Conservation (phyloP, 2,329 filamentous ascomycete species). For the Chaetomiaceae sp. region DNA sequence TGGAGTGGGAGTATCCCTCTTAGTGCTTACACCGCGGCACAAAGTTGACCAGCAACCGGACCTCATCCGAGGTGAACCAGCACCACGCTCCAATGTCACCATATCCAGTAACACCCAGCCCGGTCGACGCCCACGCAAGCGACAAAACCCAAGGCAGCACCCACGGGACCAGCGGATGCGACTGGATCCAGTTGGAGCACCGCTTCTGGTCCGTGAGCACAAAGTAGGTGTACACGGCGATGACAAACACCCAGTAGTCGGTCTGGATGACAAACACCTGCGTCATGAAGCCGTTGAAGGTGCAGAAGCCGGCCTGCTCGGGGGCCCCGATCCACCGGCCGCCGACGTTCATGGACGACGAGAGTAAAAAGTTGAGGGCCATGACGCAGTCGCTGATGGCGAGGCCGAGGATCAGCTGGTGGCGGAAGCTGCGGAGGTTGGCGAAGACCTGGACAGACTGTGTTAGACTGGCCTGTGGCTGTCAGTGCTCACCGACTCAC, state of each 20-base stretch:
- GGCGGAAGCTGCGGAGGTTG: slow-evolving; percentile 35
- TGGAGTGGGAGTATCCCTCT: not conserved
- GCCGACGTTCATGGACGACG: slow-evolving; percentile 34
- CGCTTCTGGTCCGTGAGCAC: slow-evolving; percentile 37
- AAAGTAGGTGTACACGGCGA: slow-evolving; percentile 39
- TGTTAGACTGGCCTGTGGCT: not conserved
- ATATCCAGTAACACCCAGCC: slow-evolving; percentile 31
- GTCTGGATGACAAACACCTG: slow-evolving; percentile 42
- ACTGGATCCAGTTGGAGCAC: slow-evolving; percentile 35
- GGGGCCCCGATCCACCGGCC: slow-evolving; percentile 31
- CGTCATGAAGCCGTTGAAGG: slow-evolving; percentile 40
- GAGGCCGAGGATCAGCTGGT: slow-evolving; percentile 40
- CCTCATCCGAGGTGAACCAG: slow-evolving; percentile 39
- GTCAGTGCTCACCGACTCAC: slow-evolving; percentile 18
- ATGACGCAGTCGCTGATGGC: slow-evolving; percentile 39
- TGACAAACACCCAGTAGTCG: slow-evolving; percentile 41
- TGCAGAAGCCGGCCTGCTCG: slow-evolving; percentile 33
- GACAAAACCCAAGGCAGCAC: slow-evolving; percentile 36
- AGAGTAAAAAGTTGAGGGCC: slow-evolving; percentile 38
- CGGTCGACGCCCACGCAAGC: slow-evolving; percentile 33
- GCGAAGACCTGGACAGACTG: slow-evolving; percentile 32
- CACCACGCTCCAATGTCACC: slow-evolving; percentile 36
- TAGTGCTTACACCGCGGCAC: slow-evolving; percentile 32
- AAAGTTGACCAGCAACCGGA: slow-evolving; percentile 39
- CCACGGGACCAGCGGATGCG: slow-evolving; percentile 33